phyloP scores from a whole-genome alignment of 768 basidiomycete species.

The Tulasnella sp. region DNA sequence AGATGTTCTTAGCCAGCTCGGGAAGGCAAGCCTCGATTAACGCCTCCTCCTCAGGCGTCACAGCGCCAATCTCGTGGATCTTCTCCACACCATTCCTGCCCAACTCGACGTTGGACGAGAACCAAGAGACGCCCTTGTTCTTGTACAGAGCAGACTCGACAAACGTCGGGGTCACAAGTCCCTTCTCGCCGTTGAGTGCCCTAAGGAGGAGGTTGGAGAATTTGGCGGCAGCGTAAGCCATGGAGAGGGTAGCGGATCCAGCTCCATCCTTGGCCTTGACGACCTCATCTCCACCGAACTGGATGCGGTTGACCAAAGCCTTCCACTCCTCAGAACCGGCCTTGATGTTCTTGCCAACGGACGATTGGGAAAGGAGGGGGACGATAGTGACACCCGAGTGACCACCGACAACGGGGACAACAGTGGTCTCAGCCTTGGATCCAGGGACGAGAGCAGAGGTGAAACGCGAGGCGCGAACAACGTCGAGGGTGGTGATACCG shows the following conservation, averaged over 20 bases:
- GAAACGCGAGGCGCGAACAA: slow-evolving; percentile 93
- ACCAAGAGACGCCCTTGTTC: slow-evolving; percentile 83
- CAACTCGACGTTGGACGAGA: slow-evolving; percentile 89
- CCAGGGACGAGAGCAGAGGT: slow-evolving; percentile 53
- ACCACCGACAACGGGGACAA: slow-evolving; percentile 84
- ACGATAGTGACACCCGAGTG: slow-evolving; percentile 98
- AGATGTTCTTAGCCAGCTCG: slow-evolving; percentile 95
- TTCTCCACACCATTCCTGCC: slow-evolving; percentile 80
- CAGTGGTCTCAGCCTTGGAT: slow-evolving; percentile 51
- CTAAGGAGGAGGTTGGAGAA: slow-evolving; percentile 53
- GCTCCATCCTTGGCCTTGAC: slow-evolving; percentile 94
- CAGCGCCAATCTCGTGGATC: slow-evolving; percentile 72
- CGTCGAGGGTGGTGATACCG: slow-evolving; percentile 97
- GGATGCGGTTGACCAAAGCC: slow-evolving; percentile 83
- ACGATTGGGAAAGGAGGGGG: slow-evolving; percentile 80
- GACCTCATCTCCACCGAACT: slow-evolving; percentile 97
- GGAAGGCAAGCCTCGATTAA: slow-evolving; percentile 80
- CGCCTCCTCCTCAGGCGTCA: slow-evolving; percentile 76
- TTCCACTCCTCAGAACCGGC: slow-evolving; percentile 55
- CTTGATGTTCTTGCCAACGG: slow-evolving; percentile 54
- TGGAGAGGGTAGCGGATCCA: slow-evolving; percentile 63
- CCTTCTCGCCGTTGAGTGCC: slow-evolving; percentile 56
- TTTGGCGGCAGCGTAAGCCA: slow-evolving; percentile 67
- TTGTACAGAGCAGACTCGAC: slow-evolving; percentile 82
- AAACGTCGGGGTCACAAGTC: slow-evolving; percentile 68